Conservation (phyloP, 768 basidiomycete species). For the Auriculariales sp. region DNA sequence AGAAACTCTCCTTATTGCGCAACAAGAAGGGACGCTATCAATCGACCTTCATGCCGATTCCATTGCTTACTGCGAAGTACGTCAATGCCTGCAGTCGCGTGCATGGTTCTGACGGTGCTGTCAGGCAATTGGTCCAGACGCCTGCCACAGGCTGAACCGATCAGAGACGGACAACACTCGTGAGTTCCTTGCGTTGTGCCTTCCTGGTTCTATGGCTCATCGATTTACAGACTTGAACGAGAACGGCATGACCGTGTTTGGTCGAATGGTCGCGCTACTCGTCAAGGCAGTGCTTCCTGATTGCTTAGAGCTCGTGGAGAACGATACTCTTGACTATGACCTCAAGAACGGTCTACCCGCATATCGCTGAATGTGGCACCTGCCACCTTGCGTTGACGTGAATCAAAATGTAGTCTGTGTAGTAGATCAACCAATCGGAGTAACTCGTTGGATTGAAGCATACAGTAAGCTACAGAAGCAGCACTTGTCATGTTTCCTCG, state of each 20-base stretch:
- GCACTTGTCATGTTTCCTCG: too few relatives aligned
- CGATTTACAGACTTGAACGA: constrained; percentile 18
- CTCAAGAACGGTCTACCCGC: too few relatives aligned
- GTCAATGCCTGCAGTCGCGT: neutral
- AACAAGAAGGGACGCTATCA: constrained; percentile 22
- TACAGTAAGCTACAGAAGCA: too few relatives aligned
- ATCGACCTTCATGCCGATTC: constrained; percentile 25
- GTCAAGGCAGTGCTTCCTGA: too few relatives aligned
- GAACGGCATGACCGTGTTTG: constrained; percentile 28
- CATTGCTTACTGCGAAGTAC: constrained; percentile 19
- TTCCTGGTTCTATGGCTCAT: neutral
- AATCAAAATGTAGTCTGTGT: too few relatives aligned
- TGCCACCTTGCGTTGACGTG: too few relatives aligned
- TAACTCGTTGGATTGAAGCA: too few relatives aligned
- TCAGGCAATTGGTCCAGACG: constrained; percentile 24
- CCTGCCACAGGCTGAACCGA: constrained; percentile 25
- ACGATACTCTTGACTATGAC: too few relatives aligned
- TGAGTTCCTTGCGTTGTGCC: neutral
- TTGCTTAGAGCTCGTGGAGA: too few relatives aligned
- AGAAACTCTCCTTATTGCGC: constrained; percentile 22
- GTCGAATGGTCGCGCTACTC: too few relatives aligned
- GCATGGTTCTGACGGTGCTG: neutral
- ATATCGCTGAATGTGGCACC: too few relatives aligned
- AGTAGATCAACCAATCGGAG: too few relatives aligned
- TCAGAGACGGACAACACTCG: constrained; percentile 18